Evolutionary conservation across 164 flowering plant genomes (phyloP).

Genomic region (Berberis thunbergii): DNA sequence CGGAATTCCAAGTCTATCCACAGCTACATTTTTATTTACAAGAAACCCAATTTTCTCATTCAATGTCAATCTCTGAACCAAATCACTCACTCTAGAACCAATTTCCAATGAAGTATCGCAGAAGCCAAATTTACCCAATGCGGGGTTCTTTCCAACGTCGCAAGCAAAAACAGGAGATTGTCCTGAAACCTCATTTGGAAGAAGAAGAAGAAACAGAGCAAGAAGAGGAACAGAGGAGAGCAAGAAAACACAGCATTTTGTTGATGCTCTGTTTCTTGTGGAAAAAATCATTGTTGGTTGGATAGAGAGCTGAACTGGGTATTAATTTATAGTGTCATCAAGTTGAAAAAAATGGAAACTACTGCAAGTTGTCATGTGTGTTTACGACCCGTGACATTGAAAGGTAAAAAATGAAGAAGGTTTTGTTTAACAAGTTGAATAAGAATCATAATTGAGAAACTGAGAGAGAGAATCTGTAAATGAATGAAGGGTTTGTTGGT

Average conservation of each 20-base stretch:
- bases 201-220: not conserved
- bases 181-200: conserved; percentile 7
- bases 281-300: not conserved
- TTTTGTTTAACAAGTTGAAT: no score
- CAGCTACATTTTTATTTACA: conserved; percentile 46
- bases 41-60: conserved; percentile 64
- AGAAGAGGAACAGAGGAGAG: not conserved
- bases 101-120: conserved; percentile 45
- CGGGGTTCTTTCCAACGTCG: conserved; percentile 36
- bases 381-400: no score
- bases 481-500: no score
- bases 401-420: no score
- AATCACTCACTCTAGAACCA: conserved; percentile 50
- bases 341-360: no score
- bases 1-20: conserved; percentile 78
- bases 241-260: conserved; percentile 4
- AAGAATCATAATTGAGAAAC: no score
- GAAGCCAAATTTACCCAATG: conserved; percentile 36
- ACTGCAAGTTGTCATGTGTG: no score
- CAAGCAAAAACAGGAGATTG: conserved; percentile 68
- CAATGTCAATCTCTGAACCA: conserved; percentile 75
- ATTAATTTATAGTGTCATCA: no score
- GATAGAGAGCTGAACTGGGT: no score
- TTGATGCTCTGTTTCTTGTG: not conserved
- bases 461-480: no score